Percentiles rank a stretch among this genome's conserved stretches.
phyloP scores from a whole-genome alignment of 2,329 filamentous ascomycete species.

The Alternaria incomplexa region DNA sequence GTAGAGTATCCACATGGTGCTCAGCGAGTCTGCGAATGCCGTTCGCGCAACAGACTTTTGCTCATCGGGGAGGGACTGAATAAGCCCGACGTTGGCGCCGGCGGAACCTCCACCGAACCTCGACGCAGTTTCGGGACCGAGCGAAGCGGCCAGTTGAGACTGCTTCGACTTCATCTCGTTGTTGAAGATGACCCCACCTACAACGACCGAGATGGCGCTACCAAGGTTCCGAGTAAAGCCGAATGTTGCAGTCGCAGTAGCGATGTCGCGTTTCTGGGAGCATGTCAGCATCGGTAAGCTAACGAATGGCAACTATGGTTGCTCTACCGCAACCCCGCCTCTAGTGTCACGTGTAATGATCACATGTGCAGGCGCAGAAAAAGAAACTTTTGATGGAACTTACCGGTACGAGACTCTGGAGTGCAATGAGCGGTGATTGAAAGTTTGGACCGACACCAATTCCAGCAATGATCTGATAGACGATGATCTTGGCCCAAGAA shows the following conservation, averaged over 20 bases:
- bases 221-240: conserved; percentile 72
- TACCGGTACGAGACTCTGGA: conserved; percentile 67
- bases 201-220: conserved; percentile 70
- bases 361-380: neutral
- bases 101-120: conserved; percentile 65
- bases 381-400: conserved; percentile 11
- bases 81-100: conserved; percentile 64
- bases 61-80: conserved; percentile 58
- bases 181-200: conserved; percentile 81
- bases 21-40: conserved; percentile 53
- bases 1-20: conserved; percentile 60
- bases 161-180: conserved; percentile 70
- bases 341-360: conserved; percentile 1
- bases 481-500: conserved; percentile 49
- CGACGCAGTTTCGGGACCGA: conserved; percentile 59
- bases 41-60: conserved; percentile 52
- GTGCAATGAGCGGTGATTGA: conserved; percentile 70
- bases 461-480: conserved; percentile 48
- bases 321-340: conserved; percentile 1
- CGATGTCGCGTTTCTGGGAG: conserved; percentile 62
- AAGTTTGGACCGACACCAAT: conserved; percentile 69
- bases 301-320: neutral
- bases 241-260: conserved; percentile 71
- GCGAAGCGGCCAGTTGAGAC: conserved; percentile 54
- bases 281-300: conserved; percentile 18